phyloP scores from a whole-genome alignment of 2,329 filamentous ascomycete genomes.

The Venturia aucupariae region DNA sequence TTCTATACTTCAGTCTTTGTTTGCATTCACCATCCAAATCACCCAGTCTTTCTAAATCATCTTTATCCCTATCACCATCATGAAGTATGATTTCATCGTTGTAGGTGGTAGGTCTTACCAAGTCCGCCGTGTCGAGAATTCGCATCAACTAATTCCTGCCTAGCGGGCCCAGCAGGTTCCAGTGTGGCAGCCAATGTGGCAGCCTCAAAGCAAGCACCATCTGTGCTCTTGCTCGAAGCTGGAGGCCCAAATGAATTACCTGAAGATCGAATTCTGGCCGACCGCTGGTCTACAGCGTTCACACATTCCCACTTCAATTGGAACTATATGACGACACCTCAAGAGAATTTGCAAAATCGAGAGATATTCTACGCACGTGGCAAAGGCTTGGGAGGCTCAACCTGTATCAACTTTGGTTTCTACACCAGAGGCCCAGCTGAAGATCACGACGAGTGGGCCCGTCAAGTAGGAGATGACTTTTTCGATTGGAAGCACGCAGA shows the following conservation, averaged over 20 bases:
- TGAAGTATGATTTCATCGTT: slow-evolving; percentile 16
- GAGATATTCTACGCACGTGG: slow-evolving; percentile 35
- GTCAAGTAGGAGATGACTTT: slow-evolving; percentile 43
- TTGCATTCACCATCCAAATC: not conserved
- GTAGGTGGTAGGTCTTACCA: slow-evolving; percentile 14
- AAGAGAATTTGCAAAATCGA: slow-evolving; percentile 29
- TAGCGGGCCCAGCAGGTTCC: slow-evolving; percentile 13
- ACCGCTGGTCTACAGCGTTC: slow-evolving; percentile 45
- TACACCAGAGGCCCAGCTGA: slow-evolving; percentile 42
- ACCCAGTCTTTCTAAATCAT: not conserved
- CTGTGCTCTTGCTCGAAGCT: slow-evolving; percentile 16
- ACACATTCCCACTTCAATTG: slow-evolving; percentile 40
- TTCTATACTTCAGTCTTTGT: not conserved
- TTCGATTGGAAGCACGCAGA: slow-evolving; percentile 49
- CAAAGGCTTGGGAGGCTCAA: slow-evolving; percentile 38
- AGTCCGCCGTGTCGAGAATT: not conserved
- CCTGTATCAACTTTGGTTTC: slow-evolving; percentile 28
- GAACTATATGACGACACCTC: slow-evolving; percentile 37
- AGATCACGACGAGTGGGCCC: slow-evolving; percentile 55
- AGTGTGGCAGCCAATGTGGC: slow-evolving; percentile 10
- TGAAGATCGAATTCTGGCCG: slow-evolving; percentile 34
- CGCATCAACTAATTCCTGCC: not conserved
- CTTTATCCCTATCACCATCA: not conserved
- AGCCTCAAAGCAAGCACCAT: not conserved
- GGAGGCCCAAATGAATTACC: slow-evolving; percentile 4